Base-by-base conservation (phyloP, 371 early-diverging fungal species). In the Zancudomyces culisetae region DNA sequence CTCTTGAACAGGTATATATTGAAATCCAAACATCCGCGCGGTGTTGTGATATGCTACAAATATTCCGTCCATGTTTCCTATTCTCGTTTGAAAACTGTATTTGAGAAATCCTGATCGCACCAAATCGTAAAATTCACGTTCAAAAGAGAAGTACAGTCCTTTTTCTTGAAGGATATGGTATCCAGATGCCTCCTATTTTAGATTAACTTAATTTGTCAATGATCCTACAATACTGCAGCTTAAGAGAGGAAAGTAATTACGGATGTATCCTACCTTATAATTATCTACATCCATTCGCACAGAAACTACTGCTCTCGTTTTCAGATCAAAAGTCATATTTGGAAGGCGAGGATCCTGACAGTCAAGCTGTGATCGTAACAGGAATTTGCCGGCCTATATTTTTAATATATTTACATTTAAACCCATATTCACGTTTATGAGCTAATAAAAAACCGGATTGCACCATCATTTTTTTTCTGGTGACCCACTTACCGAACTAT, bases 11-110 rank as follows among this genome's bases (percentile, higher is more conserved):
- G 85, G 72, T 1, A 96, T 74, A 57, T 94, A 96, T 65, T 96
- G 88, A 66, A 96, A 96, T 22, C 96, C 96, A 77, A 90, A 91
- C 30, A 93, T 74, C 53, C 77, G 71, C 13, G 75, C 70, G 1
- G 91, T 90, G 61, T 90, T 96, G 69, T 96, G 96, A 62, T 86
- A 93, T 0, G 85, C 78, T 0, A 96, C 90, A 58, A 96, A 74
- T 22, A 93, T 79, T 3, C 96, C 96, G 60, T 94, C 94, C 96
- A 96, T 96, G 52, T 83, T 76, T 0, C 96, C 96, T 49, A 96
- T 88, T 2, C 92, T 80, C 3, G 80, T 87, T 66, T 96, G 96
- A 50, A 92, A 82, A 64, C 71, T 81, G 72, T 87, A 90, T 61
- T 90, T 92, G 30, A 92, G 60, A 56, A 90, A 81, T 0, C 87